These are phyloP conservation scores for Trichoderma afroharzianum DNA, from an alignment of 2,329 filamentous ascomycete genomes.

Conservation along the genomic window DNA sequence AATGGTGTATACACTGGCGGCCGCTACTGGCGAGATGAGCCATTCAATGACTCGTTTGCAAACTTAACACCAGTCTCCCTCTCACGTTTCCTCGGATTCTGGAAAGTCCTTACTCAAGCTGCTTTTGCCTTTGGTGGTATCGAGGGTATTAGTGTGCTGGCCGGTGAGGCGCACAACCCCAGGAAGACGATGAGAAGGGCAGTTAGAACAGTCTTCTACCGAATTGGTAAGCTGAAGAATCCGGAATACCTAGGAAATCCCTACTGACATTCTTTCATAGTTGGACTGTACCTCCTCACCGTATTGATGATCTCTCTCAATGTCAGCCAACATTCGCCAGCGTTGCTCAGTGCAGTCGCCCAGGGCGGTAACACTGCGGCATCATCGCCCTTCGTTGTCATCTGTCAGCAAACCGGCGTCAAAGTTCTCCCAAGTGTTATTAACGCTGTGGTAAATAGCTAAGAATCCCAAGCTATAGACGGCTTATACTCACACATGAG, in stretches of 20 bases:
- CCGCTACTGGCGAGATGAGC: constrained; percentile 37
- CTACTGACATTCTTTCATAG: not conserved
- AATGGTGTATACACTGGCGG: constrained; percentile 37
- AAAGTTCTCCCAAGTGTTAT: constrained; percentile 48
- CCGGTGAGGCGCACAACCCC: constrained; percentile 44
- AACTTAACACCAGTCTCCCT: constrained; percentile 31
- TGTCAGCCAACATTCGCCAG: constrained; percentile 18
- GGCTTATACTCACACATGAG: not conserved
- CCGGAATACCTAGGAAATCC: fast-evolving
- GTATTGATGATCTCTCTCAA: constrained; percentile 20
- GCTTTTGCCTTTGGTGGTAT: constrained; percentile 36
- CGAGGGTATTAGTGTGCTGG: constrained; percentile 23
- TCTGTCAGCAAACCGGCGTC: constrained; percentile 47
- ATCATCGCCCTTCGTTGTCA: constrained; percentile 48
- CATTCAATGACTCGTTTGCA: constrained; percentile 32
- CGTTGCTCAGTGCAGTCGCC: constrained; percentile 39
- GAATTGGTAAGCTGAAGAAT: constrained; percentile 9
- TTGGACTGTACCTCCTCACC: constrained; percentile 19
- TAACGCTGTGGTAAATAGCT: constrained; percentile 46
- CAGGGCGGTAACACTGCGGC: constrained; percentile 51
- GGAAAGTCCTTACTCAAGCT: constrained; percentile 37
- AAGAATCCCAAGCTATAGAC: not conserved
- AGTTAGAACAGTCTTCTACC: constrained; percentile 19
- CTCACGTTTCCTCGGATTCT: constrained; percentile 39
- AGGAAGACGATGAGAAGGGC: constrained; percentile 26